phyloP scores from a whole-genome alignment of 2,329 filamentous ascomycete genomes.

The Diatrype stigma region DNA sequence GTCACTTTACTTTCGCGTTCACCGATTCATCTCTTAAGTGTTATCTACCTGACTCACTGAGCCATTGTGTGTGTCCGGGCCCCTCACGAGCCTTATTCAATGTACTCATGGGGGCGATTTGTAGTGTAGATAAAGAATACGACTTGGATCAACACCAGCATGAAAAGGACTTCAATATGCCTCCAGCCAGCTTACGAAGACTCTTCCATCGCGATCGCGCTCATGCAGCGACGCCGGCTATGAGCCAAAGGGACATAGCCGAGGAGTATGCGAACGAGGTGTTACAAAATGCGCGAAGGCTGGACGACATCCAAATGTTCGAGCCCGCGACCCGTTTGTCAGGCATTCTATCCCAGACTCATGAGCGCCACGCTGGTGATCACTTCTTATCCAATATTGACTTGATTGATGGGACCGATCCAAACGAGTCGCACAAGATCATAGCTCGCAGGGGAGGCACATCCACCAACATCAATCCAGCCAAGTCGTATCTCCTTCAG shows the following conservation, averaged over 20 bases:
- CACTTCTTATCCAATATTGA: conserved; percentile 55
- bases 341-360: conserved; percentile 33
- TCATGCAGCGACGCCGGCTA: conserved; percentile 4
- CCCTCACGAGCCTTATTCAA: conserved; percentile 2
- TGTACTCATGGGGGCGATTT: conserved; percentile 22
- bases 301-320: conserved; percentile 15
- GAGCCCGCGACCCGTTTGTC: neutral
- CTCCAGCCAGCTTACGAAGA: conserved; percentile 5
- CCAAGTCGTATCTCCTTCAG: conserved; percentile 50
- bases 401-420: conserved; percentile 37
- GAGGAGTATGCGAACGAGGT: conserved; percentile 9
- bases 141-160: conserved; percentile 13
- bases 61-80: neutral
- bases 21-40: neutral
- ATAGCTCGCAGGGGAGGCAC: neutral
- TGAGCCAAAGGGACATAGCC: neutral
- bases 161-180: conserved; percentile 15
- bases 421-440: neutral
- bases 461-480: neutral
- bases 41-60: neutral
- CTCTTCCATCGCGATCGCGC: conserved; percentile 8
- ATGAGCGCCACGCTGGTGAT: conserved; percentile 45
- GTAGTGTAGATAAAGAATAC: conserved; percentile 20
- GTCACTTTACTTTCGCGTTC: neutral
- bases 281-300: conserved; percentile 5